A percentile compares a stretch with the other conserved stretches of the same genome.
Conservation (phyloP, 2,329 filamentous ascomycete genomes). For the Exophiala phaeomuriformis region DNA sequence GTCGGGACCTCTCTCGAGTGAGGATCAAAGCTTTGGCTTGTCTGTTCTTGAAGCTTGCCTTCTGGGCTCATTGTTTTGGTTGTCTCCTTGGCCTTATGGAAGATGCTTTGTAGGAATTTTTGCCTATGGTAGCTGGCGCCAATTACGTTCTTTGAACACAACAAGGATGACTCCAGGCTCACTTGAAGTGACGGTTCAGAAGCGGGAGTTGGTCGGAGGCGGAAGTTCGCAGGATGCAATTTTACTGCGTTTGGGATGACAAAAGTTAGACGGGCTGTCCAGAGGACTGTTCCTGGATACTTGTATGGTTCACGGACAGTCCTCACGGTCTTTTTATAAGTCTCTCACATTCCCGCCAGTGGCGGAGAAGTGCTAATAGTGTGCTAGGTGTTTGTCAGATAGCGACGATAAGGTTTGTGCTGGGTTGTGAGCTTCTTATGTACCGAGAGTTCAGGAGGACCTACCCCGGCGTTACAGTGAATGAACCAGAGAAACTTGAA, state of each 20-base stretch:
- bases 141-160: conserved; percentile 8
- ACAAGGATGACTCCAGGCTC: conserved; percentile 20
- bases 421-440: background rate
- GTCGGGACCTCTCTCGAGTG: conserved; percentile 81
- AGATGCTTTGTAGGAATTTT: conserved; percentile 15
- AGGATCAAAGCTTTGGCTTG: conserved; percentile 93
- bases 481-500: too few relatives aligned
- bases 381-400: background rate
- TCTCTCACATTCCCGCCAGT: conserved; percentile 2
- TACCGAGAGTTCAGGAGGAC: too few relatives aligned
- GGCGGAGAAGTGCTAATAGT: conserved; percentile 15
- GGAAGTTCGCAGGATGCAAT: conserved; percentile 4
- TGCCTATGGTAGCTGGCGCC: conserved; percentile 6
- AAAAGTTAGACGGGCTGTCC: background rate
- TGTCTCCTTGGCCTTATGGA: background rate
- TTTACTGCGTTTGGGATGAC: conserved; percentile 4
- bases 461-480: too few relatives aligned
- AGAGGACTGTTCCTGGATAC: conserved; percentile 18
- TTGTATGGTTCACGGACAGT: conserved; percentile 18
- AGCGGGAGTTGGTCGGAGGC: conserved; percentile 6
- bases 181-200: conserved; percentile 22
- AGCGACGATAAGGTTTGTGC: background rate
- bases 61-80: conserved; percentile 11
- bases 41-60: conserved; percentile 47
- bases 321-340: conserved; percentile 26